These are phyloP conservation scores for Clonostachys byssicola DNA, from an alignment of 2,329 filamentous ascomycete genomes.

Conservation along the genomic window DNA sequence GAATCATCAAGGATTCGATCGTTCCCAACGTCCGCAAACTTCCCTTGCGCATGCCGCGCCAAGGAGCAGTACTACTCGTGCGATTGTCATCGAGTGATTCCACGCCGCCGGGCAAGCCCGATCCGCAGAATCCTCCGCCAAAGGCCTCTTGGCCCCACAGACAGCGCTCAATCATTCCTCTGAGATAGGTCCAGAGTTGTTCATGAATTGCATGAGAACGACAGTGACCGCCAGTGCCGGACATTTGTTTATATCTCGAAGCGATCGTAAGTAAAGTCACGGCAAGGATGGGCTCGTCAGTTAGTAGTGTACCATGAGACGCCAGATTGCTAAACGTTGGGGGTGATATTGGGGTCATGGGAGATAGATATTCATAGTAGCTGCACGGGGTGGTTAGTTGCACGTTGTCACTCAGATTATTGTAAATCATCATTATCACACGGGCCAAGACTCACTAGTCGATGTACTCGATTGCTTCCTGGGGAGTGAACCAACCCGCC, in stretches of 20 bases:
- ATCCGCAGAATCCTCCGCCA: constrained; percentile 79
- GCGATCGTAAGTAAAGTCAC: constrained; percentile 89
- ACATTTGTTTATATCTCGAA: constrained; percentile 78
- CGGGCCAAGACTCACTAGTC: constrained; percentile 62
- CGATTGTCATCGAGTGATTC: constrained; percentile 51
- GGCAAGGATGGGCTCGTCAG: constrained; percentile 87
- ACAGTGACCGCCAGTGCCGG: constrained; percentile 75
- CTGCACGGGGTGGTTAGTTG: constrained; percentile 28
- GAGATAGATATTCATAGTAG: constrained; percentile 88
- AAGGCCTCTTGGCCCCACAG: constrained; percentile 97
- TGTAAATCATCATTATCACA: neutral
- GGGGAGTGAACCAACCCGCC: constrained; percentile 91
- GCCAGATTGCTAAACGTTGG: constrained; percentile 83
- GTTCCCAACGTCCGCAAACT: constrained; percentile 88
- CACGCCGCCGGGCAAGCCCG: constrained; percentile 32
- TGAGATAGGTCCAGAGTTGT: constrained; percentile 89
- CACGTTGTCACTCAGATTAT: neutral
- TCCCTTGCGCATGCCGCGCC: constrained; percentile 68
- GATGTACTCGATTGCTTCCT: constrained; percentile 90
- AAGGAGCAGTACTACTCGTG: constrained; percentile 64
- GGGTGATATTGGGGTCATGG: constrained; percentile 88
- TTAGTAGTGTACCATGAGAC: constrained; percentile 74
- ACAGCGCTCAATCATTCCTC: constrained; percentile 91
- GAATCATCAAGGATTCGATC: constrained; percentile 87
- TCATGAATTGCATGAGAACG: constrained; percentile 91